Evolutionary conservation across 176 grass and related monocot genomes (phyloP), one percentile per base, ranked within the genome.

Genomic region (Eragrostis nindensis): DNA sequence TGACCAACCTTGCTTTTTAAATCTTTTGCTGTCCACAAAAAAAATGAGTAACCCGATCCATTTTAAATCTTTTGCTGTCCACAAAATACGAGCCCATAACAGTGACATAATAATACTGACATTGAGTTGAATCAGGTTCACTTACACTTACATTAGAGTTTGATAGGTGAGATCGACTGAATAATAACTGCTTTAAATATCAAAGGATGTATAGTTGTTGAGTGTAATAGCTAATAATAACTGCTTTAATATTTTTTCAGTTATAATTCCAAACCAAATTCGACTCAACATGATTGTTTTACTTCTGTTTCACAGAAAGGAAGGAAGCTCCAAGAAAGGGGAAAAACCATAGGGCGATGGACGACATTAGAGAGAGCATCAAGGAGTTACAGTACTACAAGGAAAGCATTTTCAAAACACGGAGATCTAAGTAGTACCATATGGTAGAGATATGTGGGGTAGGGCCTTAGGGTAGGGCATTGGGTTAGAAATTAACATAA

Each of bases 321-420:
- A 97, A 76, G 62, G 81, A 45, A 32, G 89, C 91, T 77, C 94
- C 91, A 50, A 42, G 14, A 24, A 97, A 97, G 68, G 62, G 70
- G 67, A 97, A 97, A 64, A 97, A 30, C 19, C 94, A 94, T 65
- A 92, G 94, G 68, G 87, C 91, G 50, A 88, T 94, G 87, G 91
- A 92, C 22, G 94, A 94, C 78, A 92, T 94, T 21, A 94, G 92
- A 86, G 91, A 94, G 46, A 94, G 91, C 70, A 97, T 97, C 50
- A 84, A 57, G 43, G 91, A 97, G 78, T 85, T 94, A 64, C 87
- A 92, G 86, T 97, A 81, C 47, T 97, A 97, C 84, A 92, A 92
- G 82, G 87, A 97, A 68, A 91, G 84, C 68, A 97, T 94, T 72
- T 97, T 97, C 84, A 94, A 97, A 86, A 77, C 52, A n/a, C 79